phyloP scores from a whole-genome alignment of 768 basidiomycete species.

The Floccularia luteovirens region DNA sequence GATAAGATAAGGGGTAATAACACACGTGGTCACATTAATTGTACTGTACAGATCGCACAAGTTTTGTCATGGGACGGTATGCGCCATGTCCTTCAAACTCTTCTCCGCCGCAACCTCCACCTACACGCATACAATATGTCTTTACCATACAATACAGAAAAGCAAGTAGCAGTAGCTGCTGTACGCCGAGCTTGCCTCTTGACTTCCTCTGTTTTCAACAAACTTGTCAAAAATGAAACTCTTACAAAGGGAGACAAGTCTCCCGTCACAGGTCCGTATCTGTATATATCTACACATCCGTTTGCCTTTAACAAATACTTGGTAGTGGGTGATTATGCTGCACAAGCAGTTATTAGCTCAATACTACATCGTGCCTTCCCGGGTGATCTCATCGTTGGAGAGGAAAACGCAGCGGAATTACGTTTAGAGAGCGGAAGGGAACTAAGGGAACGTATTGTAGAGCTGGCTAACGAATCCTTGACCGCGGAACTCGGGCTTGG shows the following conservation, averaged over 20 bases:
- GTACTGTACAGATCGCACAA: too few relatives aligned
- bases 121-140: slow-evolving; percentile 36
- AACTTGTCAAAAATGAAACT: slow-evolving; percentile 78
- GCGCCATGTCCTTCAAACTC: slow-evolving; percentile 4
- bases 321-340: slow-evolving; percentile 87
- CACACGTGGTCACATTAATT: too few relatives aligned
- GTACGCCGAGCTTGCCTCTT: slow-evolving; percentile 82
- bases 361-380: slow-evolving; percentile 79
- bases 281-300: neutral
- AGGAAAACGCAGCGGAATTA: slow-evolving; percentile 86
- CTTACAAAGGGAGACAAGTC: slow-evolving; percentile 88
- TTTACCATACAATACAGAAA: slow-evolving; percentile 53
- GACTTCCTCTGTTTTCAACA: slow-evolving; percentile 81
- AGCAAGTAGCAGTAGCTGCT: slow-evolving; percentile 76
- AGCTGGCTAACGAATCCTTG: slow-evolving; percentile 78
- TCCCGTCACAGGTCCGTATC: slow-evolving; percentile 69
- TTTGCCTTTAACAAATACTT: neutral
- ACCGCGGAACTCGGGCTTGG: slow-evolving; percentile 42
- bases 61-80: neutral
- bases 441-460: slow-evolving; percentile 61
- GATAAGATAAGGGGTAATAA: too few relatives aligned
- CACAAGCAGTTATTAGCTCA: slow-evolving; percentile 85
- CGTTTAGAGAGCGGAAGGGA: slow-evolving; percentile 34
- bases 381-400: slow-evolving; percentile 82
- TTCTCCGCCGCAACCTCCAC: slow-evolving; percentile 9